These are phyloP conservation scores for Xylaria digitata DNA, from an alignment of 2,329 filamentous ascomycete genomes.

Conservation along the genomic window DNA sequence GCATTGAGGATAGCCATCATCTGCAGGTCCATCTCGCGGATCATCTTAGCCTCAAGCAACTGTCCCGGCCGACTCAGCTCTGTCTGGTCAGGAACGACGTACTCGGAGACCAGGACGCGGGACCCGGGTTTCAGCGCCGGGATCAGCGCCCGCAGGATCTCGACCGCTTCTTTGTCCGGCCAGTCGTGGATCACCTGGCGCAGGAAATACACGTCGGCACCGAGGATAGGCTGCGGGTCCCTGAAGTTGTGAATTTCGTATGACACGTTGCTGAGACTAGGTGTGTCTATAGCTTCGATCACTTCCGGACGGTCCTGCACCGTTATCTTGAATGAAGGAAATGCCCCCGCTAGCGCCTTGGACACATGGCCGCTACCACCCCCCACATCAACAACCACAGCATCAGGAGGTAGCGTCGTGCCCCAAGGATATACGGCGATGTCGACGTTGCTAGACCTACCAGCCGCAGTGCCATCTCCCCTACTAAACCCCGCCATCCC, in stretches of 20 bases:
- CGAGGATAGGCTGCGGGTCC: background rate
- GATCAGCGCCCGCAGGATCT: slow-evolving; percentile 14
- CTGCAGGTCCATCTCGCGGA: slow-evolving; percentile 27
- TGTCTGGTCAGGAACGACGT: background rate
- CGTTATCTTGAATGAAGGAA: background rate
- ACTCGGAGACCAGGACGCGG: slow-evolving; percentile 17
- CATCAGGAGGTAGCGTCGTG: background rate
- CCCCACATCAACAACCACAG: slow-evolving; percentile 7
- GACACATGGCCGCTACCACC: slow-evolving; percentile 11
- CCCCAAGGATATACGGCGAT: slow-evolving; percentile 13
- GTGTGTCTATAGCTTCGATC: background rate
- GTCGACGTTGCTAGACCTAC: slow-evolving; percentile 3
- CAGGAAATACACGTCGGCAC: slow-evolving; percentile 26
- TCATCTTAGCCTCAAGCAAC: slow-evolving; percentile 17
- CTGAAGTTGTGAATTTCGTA: slow-evolving; percentile 19
- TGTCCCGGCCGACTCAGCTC: background rate
- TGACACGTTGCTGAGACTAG: background rate
- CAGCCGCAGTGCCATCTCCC: background rate
- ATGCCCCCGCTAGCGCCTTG: background rate
- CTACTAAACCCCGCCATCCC: slow-evolving; percentile 12
- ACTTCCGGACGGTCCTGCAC: slow-evolving; percentile 14
- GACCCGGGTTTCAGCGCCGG: slow-evolving; percentile 21
- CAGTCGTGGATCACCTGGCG: slow-evolving; percentile 22
- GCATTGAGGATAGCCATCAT: slow-evolving; percentile 28
- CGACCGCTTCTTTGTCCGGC: slow-evolving; percentile 6